A percentile compares a stretch with the other conserved stretches of the same genome.
These are phyloP conservation scores for Jaminaea rosea DNA, from an alignment of 1,284 basidiomycete species.

Conservation along the genomic window DNA sequence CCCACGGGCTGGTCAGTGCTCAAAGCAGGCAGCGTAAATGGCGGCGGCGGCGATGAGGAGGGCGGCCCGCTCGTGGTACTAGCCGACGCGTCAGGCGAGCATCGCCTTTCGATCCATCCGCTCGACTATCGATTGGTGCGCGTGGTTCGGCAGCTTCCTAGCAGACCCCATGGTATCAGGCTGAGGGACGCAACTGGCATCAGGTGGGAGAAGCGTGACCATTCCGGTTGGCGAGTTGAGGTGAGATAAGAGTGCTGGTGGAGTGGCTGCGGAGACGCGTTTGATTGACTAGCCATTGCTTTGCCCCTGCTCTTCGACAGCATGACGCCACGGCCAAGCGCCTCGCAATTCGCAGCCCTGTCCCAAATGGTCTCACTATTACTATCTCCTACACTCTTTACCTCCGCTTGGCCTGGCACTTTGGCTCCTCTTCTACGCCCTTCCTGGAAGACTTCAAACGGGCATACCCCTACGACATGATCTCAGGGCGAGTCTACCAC, in stretches of 20 bases:
- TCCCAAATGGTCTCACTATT: not conserved
- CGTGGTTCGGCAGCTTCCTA: slow-evolving; percentile 6
- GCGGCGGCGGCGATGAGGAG: not conserved
- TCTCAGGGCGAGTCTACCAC: slow-evolving; percentile 12
- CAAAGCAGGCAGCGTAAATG: not conserved
- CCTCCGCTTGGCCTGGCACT: not conserved
- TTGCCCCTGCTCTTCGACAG: not conserved
- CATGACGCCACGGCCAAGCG: not conserved
- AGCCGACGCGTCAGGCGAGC: not conserved
- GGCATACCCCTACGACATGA: slow-evolving; percentile 14
- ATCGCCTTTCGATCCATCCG: slow-evolving; percentile 6
- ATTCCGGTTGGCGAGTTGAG: not conserved
- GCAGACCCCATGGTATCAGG: slow-evolving; percentile 1
- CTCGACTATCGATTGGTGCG: slow-evolving; percentile 3
- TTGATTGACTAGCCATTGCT: not conserved
- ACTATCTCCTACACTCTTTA: not conserved
- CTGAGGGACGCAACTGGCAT: slow-evolving; percentile 1
- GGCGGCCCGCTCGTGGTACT: not conserved
- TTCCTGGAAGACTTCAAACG: slow-evolving; percentile 14
- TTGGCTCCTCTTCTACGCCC: not conserved
- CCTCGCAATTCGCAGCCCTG: not conserved
- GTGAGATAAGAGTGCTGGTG: not conserved
- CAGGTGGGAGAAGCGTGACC: slow-evolving; percentile 4
- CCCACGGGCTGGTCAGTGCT: slow-evolving; percentile 9
- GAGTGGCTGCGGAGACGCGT: not conserved